Conservation (phyloP, 495 filamentous ascomycete species). For the Aspergillus haitiensis region DNA sequence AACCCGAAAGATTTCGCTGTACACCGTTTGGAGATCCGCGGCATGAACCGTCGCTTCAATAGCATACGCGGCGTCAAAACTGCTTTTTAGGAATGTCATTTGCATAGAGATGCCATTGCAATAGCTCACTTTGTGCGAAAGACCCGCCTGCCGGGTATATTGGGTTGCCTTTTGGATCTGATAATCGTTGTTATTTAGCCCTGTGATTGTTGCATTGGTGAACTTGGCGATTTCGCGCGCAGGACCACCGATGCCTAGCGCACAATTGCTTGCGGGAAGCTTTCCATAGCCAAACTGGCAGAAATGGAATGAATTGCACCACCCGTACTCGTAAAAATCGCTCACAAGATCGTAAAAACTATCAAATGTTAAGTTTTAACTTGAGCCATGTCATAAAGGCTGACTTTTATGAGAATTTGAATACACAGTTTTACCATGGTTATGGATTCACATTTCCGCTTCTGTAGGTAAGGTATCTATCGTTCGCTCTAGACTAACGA, state of each 20-base stretch:
- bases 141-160: constrained; percentile 78
- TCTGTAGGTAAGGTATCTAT: not conserved
- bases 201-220: constrained; percentile 82
- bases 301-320: constrained; percentile 96
- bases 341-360: constrained; percentile 99
- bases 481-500: not conserved
- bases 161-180: constrained; percentile 91
- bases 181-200: constrained; percentile 99
- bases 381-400: too few species aligned
- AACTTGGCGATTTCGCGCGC: constrained; percentile 97
- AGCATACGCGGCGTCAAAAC: constrained; percentile 94
- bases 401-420: not conserved
- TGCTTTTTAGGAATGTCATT: constrained; percentile 92
- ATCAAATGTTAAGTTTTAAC: not conserved
- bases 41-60: constrained; percentile 98
- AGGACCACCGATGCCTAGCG: constrained; percentile 98
- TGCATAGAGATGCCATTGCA: constrained; percentile 99
- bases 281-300: constrained; percentile 89
- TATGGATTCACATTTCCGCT: not conserved
- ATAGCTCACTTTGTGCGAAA: constrained; percentile 79
- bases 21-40: constrained; percentile 90
- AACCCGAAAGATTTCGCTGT: constrained; percentile 90
- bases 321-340: constrained; percentile 96
- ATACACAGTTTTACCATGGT: not conserved
- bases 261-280: constrained; percentile 90